Evolutionary conservation across 2,329 filamentous ascomycete species (phyloP), one percentile per base, ranked within the genome.

Genomic region (Didymellaceae sp.): DNA sequence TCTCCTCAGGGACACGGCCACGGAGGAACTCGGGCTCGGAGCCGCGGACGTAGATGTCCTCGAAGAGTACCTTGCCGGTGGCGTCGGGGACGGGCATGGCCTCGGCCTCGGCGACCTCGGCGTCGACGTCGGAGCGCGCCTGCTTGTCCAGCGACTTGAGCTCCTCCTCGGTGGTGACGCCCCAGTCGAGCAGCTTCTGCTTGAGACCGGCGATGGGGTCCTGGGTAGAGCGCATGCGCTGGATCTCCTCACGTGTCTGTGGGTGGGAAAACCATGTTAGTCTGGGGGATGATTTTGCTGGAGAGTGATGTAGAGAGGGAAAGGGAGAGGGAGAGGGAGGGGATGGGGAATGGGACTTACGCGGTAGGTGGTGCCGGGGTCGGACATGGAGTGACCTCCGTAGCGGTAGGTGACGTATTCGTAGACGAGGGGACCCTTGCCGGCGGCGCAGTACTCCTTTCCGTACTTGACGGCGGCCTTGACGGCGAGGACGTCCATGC

Each of bases 391-490:
- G 87, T 99, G 94, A 65, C 94, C 94, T 75, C 94, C 94, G 77
- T 99, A 99, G 72, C 94, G 87, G 88, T 99, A 99, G 68, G 94
- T 99, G 72, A 99, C 92, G 77, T 96, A 99, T 82, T 99, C 94
- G 77, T 96, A 88, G 69, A 99, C 94, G 58, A 99, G 84, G 61
- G 94, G 94, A 57, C 93, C 93, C 77, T 96, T 92, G 75, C 88
- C 92, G 55, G 84, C 81, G 54, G 82, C 79, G 61, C 90, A 88
- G 82, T 87, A 96, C 73, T 96, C 84, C 82, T 94, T 96, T 73
- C 88, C 91, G 81, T 96, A 92, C 78, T 93, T 82, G 69, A 96
- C 91, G 60, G 94, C 94, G 44, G 93, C 91, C 85, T 96, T 96
- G 76, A 97, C 93, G 59, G 94, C 93, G 58, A 99, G 89, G 67